Conservation (phyloP, 2,329 filamentous ascomycete genomes). For the Fusarium nygamai region DNA sequence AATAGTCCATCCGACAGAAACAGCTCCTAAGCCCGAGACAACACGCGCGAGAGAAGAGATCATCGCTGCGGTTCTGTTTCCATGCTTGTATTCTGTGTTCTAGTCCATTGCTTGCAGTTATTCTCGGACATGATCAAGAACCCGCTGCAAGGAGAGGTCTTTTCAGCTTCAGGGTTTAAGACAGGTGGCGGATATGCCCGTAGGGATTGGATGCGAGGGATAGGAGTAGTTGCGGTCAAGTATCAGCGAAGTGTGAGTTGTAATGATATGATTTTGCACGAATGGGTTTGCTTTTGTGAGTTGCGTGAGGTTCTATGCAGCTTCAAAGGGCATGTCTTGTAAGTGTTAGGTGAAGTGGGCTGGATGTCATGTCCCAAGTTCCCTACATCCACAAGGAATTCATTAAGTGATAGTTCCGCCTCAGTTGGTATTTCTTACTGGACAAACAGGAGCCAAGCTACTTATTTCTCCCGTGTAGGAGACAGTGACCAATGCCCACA, state of each 20-base stretch:
- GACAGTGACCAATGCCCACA: background rate
- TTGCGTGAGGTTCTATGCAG: background rate
- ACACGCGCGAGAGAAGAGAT: slow-evolving; percentile 8
- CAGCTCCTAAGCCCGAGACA: slow-evolving; percentile 21
- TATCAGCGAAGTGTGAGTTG: too few relatives aligned
- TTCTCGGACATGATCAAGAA: background rate
- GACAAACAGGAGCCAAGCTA: background rate
- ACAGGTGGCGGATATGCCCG: slow-evolving; percentile 2
- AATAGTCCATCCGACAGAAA: background rate
- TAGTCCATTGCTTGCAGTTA: background rate
- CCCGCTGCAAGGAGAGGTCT: background rate
- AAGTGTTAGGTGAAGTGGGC: too few relatives aligned
- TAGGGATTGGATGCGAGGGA: background rate
- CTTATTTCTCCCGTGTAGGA: background rate
- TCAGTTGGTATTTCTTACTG: background rate
- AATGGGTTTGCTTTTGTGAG: background rate
- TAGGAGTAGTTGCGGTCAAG: background rate
- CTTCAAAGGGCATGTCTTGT: too few relatives aligned
- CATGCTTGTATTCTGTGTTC: background rate
- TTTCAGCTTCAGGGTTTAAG: background rate
- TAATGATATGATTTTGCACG: background rate
- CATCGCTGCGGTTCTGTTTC: background rate
- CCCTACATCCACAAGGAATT: background rate
- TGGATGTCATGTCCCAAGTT: background rate
- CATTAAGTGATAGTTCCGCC: background rate